Conservation (phyloP, 2,329 filamentous ascomycete species). For the Fusarium austroafricanum region DNA sequence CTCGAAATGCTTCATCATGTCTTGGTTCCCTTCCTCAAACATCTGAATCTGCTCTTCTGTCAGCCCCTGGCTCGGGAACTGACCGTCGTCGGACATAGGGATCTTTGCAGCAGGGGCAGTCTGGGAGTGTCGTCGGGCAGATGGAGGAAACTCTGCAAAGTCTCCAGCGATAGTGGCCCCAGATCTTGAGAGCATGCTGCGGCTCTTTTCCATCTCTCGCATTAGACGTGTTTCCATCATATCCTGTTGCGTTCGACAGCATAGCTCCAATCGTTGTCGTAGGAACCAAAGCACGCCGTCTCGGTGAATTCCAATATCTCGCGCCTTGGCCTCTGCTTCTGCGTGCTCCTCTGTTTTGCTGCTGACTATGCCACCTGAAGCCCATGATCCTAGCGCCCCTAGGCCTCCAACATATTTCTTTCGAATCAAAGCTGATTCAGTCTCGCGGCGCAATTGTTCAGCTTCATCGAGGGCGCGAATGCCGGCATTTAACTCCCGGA, state of each 20-base stretch:
- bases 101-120: slow-evolving; percentile 24
- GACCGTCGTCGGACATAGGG: slow-evolving; percentile 39
- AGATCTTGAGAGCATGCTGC: slow-evolving; percentile 82
- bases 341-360: slow-evolving; percentile 73
- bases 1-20: slow-evolving; percentile 93
- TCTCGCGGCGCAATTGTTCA: slow-evolving; percentile 83
- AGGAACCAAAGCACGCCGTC: slow-evolving; percentile 89
- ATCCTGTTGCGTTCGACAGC: slow-evolving; percentile 80
- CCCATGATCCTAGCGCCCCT: slow-evolving; percentile 73
- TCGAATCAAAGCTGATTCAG: slow-evolving; percentile 74
- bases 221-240: slow-evolving; percentile 94
- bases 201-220: slow-evolving; percentile 88
- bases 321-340: slow-evolving; percentile 76
- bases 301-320: slow-evolving; percentile 75
- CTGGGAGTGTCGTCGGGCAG: slow-evolving; percentile 39
- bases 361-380: slow-evolving; percentile 67
- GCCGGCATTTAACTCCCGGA: slow-evolving; percentile 85
- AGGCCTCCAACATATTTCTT: slow-evolving; percentile 76
- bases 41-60: slow-evolving; percentile 89
- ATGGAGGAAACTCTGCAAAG: slow-evolving; percentile 49
- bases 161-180: slow-evolving; percentile 50
- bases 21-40: slow-evolving; percentile 92
- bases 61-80: slow-evolving; percentile 63
- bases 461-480: slow-evolving; percentile 85
- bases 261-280: slow-evolving; percentile 78